Conservation (phyloP, 2,329 filamentous ascomycete species). For the Penicillium sp. region DNA sequence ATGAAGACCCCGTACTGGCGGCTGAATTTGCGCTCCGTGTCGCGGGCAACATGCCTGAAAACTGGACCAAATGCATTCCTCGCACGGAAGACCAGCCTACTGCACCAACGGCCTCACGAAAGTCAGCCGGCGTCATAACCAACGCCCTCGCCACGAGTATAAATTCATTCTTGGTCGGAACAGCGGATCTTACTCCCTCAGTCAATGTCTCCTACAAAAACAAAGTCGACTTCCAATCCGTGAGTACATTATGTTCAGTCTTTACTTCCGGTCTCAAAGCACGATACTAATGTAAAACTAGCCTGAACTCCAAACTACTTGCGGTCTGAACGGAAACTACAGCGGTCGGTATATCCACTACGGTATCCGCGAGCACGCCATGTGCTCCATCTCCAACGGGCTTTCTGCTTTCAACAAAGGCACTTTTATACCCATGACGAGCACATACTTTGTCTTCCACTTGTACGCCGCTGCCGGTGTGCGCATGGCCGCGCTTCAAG, state of each 20-base stretch:
- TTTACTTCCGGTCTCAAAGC: background rate
- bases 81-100: constrained; percentile 47
- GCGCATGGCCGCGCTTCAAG: constrained; percentile 60
- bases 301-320: constrained; percentile 31
- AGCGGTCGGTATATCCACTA: constrained; percentile 54
- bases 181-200: constrained; percentile 54
- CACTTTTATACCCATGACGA: constrained; percentile 59
- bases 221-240: constrained; percentile 53
- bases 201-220: constrained; percentile 57
- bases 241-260: constrained; percentile 25
- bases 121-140: constrained; percentile 50
- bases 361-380: constrained; percentile 63
- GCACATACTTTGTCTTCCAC: constrained; percentile 65
- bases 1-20: constrained; percentile 48
- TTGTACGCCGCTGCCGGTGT: constrained; percentile 57
- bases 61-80: constrained; percentile 56
- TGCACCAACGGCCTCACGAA: constrained; percentile 52
- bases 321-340: constrained; percentile 52
- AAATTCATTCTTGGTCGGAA: constrained; percentile 54
- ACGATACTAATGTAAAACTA: constrained; percentile 20
- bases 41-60: constrained; percentile 48
- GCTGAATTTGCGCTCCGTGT: constrained; percentile 52
- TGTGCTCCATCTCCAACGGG: constrained; percentile 79
- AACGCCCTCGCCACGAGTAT: constrained; percentile 54
- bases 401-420: constrained; percentile 57